These are phyloP conservation scores for Aplosporella prunicola DNA, from an alignment of 2,329 filamentous ascomycete genomes.

Conservation along the genomic window DNA sequence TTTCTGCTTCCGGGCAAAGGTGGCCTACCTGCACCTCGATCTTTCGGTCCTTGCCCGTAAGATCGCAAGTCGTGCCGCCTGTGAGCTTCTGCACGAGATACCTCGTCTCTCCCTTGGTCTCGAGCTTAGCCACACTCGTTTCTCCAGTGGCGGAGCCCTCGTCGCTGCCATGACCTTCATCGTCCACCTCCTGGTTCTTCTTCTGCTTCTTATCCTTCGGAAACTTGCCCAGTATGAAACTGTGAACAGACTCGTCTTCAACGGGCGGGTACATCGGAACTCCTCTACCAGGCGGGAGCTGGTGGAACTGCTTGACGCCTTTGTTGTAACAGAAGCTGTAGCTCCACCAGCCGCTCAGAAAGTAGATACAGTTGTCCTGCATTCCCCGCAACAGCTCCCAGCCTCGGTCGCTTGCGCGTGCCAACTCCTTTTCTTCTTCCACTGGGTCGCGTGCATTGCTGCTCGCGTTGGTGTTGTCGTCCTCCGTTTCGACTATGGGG, in stretches of 20 bases:
- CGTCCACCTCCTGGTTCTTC: conserved; percentile 17
- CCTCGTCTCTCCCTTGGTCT: conserved; percentile 71
- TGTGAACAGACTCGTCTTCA: conserved; percentile 64
- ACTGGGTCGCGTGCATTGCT: conserved; percentile 51
- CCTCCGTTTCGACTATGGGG: conserved; percentile 54
- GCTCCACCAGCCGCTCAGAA: conserved; percentile 85
- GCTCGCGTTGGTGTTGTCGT: conserved; percentile 14
- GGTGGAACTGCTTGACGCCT: conserved; percentile 84
- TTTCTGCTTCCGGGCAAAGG: neutral
- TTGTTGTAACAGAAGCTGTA: conserved; percentile 90
- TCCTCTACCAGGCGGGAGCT: conserved; percentile 59
- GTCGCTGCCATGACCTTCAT: conserved; percentile 12
- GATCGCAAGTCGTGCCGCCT: conserved; percentile 73
- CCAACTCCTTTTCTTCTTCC: conserved; percentile 72
- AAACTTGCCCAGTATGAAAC: conserved; percentile 66
- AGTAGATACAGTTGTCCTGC: conserved; percentile 73
- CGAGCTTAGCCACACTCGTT: conserved; percentile 51
- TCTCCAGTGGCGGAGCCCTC: conserved; percentile 12
- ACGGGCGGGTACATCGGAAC: conserved; percentile 60
- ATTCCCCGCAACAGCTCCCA: conserved; percentile 72
- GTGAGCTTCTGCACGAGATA: conserved; percentile 78
- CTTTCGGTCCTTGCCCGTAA: conserved; percentile 71
- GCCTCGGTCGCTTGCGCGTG: conserved; percentile 64
- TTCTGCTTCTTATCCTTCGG: conserved; percentile 17
- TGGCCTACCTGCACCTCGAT: conserved; percentile 69